A percentile compares a stretch with the other conserved stretches of the same genome.
These are phyloP conservation scores for Aspergillus ruber DNA, from an alignment of 2,329 filamentous ascomycete genomes.

Conservation along the genomic window DNA sequence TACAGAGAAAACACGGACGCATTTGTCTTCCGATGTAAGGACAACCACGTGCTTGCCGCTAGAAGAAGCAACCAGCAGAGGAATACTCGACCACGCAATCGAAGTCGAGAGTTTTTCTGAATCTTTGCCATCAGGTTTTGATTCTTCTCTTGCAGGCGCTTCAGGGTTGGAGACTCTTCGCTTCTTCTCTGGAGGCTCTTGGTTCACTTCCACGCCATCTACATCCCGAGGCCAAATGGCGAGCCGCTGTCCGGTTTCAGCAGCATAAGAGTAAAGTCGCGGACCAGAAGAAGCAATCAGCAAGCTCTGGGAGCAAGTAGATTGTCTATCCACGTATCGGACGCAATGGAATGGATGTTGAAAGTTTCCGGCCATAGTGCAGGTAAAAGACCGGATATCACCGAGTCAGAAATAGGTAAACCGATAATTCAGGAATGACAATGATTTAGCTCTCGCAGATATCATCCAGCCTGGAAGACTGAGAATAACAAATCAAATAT, in stretches of 20 bases:
- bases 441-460: background rate
- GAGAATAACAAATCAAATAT: background rate
- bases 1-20: slow-evolving; percentile 72
- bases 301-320: slow-evolving; percentile 33
- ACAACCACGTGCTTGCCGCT: slow-evolving; percentile 65
- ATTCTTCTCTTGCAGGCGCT: slow-evolving; percentile 11
- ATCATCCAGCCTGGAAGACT: background rate
- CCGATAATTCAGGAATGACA: background rate
- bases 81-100: slow-evolving; percentile 54
- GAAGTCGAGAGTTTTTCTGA: slow-evolving; percentile 15
- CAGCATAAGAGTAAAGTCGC: slow-evolving; percentile 61
- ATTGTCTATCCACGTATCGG: slow-evolving; percentile 28
- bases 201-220: slow-evolving; percentile 23
- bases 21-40: slow-evolving; percentile 87
- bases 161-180: slow-evolving; percentile 33
- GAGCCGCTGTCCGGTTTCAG: slow-evolving; percentile 52
- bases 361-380: slow-evolving; percentile 26
- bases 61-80: slow-evolving; percentile 58
- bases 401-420: background rate
- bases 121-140: slow-evolving; percentile 9
- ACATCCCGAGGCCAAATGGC: slow-evolving; percentile 52
- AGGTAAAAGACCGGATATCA: background rate
- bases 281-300: slow-evolving; percentile 70
- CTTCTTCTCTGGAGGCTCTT: slow-evolving; percentile 40
- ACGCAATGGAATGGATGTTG: slow-evolving; percentile 60